Percentiles rank a stretch among this genome's conserved stretches.
These are phyloP conservation scores for Beta vulgaris DNA, from an alignment of 148 eudicot species.

Conservation along the genomic window DNA sequence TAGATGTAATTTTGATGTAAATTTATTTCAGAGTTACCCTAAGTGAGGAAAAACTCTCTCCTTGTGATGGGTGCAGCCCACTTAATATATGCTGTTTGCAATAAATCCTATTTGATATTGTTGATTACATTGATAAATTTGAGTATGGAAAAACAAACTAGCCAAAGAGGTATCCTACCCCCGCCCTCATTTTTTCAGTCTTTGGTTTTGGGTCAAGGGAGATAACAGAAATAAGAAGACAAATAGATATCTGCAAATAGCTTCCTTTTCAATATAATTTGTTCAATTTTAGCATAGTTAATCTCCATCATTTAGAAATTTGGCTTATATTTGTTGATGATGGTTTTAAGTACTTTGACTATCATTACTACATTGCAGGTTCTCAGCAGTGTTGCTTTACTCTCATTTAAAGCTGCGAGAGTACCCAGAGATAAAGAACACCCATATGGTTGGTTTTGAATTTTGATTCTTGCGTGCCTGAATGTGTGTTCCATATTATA, in stretches of 20 bases:
- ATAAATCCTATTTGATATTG: background rate
- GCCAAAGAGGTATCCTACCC: background rate
- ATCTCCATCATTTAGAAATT: background rate
- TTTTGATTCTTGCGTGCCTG: constrained; percentile 38
- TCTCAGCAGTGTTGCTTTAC: constrained; percentile 79
- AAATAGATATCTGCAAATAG: background rate
- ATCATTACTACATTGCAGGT: constrained; percentile 53
- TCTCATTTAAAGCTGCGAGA: constrained; percentile 89
- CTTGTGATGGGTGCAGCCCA: no score
- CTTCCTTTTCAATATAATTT: background rate
- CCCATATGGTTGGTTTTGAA: constrained; percentile 79
- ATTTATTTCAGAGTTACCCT: no score
- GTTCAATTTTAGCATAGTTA: background rate
- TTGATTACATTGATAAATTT: background rate
- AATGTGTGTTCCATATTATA: constrained; percentile 13
- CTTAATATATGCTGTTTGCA: background rate
- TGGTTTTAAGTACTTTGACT: constrained; percentile 11
- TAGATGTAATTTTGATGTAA: no score
- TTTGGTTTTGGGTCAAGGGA: background rate
- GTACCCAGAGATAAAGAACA: constrained; percentile 99
- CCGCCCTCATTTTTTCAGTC: background rate
- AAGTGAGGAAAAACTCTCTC: no score
- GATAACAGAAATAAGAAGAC: background rate
- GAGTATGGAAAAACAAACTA: no score
- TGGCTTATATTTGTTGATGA: background rate